phyloP scores from a whole-genome alignment of 2,329 filamentous ascomycete genomes.

The Lachnellula occidentalis region DNA sequence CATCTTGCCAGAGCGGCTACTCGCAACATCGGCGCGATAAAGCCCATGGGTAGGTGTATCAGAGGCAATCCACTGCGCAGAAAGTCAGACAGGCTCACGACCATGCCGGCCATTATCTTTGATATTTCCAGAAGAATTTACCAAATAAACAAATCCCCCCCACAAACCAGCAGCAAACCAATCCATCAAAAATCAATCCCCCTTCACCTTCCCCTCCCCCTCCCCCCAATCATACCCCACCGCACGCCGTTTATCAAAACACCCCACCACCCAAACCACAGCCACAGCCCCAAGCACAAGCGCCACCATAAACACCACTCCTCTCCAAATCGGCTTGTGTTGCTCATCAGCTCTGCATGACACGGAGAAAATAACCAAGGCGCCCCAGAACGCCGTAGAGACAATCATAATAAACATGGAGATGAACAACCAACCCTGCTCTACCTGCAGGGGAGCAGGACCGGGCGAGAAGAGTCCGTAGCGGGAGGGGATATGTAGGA shows the following conservation, averaged over 20 bases:
- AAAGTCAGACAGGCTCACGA: too few relatives aligned
- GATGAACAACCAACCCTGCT: constrained; percentile 7
- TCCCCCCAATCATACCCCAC: constrained; percentile 8
- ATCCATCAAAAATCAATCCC: constrained; percentile 4
- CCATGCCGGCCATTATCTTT: too few relatives aligned
- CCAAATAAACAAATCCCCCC: too few relatives aligned
- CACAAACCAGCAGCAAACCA: too few relatives aligned
- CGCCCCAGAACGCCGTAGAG: constrained; percentile 2
- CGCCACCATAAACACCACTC: constrained; percentile 4
- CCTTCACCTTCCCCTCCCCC: constrained; percentile 8
- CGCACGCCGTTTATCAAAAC: constrained; percentile 4
- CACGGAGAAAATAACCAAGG: constrained; percentile 4
- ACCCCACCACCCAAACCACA: constrained; percentile 2
- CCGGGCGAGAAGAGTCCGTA: constrained; percentile 8
- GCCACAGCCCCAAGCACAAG: constrained; percentile 3
- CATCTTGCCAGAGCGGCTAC: too few relatives aligned
- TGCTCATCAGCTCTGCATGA: constrained; percentile 3
- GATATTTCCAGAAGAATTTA: too few relatives aligned
- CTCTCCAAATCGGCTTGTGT: constrained; percentile 10
- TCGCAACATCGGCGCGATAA: too few relatives aligned
- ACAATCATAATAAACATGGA: constrained; percentile 7
- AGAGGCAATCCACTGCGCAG: too few relatives aligned
- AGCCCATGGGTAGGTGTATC: too few relatives aligned
- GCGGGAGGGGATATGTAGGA: constrained; percentile 9
- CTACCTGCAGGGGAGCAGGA: constrained; percentile 6